Evolutionary conservation across 2,329 filamentous ascomycete genomes (phyloP), one percentile per base, ranked within the genome.

Genomic region (Botrytis fabae): DNA sequence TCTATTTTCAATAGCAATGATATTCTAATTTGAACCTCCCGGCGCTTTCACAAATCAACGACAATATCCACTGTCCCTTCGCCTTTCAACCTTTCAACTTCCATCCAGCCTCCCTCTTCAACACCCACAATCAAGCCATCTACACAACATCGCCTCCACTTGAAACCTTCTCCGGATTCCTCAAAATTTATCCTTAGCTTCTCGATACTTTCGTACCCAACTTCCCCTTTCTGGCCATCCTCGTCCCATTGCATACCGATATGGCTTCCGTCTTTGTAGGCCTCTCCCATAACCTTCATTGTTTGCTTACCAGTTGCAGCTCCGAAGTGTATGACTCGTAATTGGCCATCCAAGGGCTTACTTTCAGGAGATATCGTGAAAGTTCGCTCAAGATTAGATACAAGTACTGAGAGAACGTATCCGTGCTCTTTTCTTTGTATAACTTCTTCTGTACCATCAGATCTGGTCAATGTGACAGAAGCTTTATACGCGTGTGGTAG

Each of bases 111-210:
- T 2, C 87, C 90, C 69, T 85, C 81, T 32, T 92, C 91, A 0
- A 97, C 83, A 73, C 89, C 87, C 4, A 98, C 89, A 78, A 97
- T 97, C 70, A 92, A 94, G 4, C 95, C 95, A 81, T 98, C 95
- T n/a, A 98, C 86, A 81, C 95, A 98, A 22, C 97, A 88, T 79
- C 95, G 89, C 74, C 95, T 86, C 94, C 94, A 98, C 70, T 90
- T 85, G 75, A 77, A 79, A 63, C 83, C 84, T 35, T 95, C 90
- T 38, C 84, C 85, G n/a, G 93, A 89, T 25, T 88, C 84, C 78
- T 96, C 93, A 51, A 93, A 90, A 25, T 88, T 86, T 64, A 98
- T 89, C 73, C 83, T 85, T 28, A 97, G 77, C 69, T 88, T 88
- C 2, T 92, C 88, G 10, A 96, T 86, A 71, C 89, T 86, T 28